Conservation (phyloP, 1,284 basidiomycete genomes). For the Cutaneotrichosporon spelunceum region DNA sequence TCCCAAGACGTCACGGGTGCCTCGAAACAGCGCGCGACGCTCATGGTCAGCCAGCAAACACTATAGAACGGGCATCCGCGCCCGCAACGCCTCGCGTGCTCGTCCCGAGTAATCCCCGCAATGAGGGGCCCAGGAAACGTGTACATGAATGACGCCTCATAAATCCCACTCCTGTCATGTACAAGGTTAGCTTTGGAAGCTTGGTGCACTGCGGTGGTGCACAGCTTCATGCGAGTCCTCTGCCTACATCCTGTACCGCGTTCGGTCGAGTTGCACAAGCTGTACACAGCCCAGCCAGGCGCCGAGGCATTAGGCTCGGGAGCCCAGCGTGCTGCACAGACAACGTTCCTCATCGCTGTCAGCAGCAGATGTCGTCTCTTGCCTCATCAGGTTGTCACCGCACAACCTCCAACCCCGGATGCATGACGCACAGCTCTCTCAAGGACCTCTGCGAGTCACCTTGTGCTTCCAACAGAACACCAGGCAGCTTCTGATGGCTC, state of each 20-base stretch:
- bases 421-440: not conserved
- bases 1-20: too few species aligned
- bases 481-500: too few species aligned
- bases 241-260: not conserved
- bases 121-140: too few species aligned
- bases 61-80: too few species aligned
- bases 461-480: too few species aligned
- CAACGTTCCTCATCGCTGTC: not conserved
- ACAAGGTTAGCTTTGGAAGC: not conserved
- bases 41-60: too few species aligned
- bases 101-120: too few species aligned
- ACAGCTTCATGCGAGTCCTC: not conserved
- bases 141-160: too few species aligned
- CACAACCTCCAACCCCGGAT: not conserved
- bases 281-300: not conserved
- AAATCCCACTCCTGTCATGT: not conserved
- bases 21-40: too few species aligned
- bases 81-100: not conserved
- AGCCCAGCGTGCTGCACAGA: not conserved
- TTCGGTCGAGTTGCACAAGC: not conserved
- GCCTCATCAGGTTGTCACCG: not conserved
- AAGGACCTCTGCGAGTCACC: not conserved
- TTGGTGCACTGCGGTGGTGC: not conserved
- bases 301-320: not conserved
- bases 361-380: too few species aligned